Evolutionary conservation across 116 monocot species (phyloP).

Genomic region (Dioscorea cayenensis): DNA sequence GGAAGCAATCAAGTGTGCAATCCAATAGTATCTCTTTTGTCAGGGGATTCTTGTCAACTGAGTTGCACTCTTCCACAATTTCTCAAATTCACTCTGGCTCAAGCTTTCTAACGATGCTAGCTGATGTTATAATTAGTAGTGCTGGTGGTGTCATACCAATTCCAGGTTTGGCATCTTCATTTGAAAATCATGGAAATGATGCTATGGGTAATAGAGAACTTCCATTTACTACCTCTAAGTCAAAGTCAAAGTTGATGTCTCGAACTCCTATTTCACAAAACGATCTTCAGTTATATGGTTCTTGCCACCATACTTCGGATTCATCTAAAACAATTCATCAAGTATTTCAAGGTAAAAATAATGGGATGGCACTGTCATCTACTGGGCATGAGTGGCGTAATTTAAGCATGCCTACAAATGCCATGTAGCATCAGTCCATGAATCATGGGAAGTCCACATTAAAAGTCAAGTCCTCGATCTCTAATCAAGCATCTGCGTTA

Average conservation of each 20-base stretch:
- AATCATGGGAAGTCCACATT: slow-evolving; percentile 13
- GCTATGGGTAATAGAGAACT: slow-evolving; percentile 13
- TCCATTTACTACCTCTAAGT: slow-evolving; percentile 20
- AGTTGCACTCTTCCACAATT: slow-evolving; percentile 14
- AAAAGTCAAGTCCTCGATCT: slow-evolving; percentile 16
- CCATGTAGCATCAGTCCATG: slow-evolving; percentile 10
- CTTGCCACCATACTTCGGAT: slow-evolving; percentile 14
- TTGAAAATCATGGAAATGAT: slow-evolving; percentile 17
- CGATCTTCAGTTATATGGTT: slow-evolving; percentile 15
- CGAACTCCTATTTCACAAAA: slow-evolving; percentile 8
- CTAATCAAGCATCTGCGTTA: slow-evolving; percentile 18
- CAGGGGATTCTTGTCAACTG: slow-evolving; percentile 23
- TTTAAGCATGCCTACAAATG: slow-evolving; percentile 12
- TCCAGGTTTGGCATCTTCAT: slow-evolving; percentile 10
- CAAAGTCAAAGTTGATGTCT: slow-evolving; percentile 2
- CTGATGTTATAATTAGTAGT: slow-evolving; percentile 5
- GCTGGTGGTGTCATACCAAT: slow-evolving; percentile 13
- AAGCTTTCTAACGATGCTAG: slow-evolving; percentile 25
- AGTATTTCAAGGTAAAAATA: slow-evolving; percentile 9
- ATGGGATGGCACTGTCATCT: slow-evolving; percentile 7
- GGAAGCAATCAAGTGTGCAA: slow-evolving; percentile 20
- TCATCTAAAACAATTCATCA: slow-evolving; percentile 16
- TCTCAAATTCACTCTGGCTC: slow-evolving; percentile 12
- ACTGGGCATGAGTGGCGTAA: slow-evolving; percentile 1
- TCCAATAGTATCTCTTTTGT: slow-evolving; percentile 43